Evolutionary conservation across 768 basidiomycete genomes (phyloP), one percentile per base, ranked within the genome.

Genomic region (Saitozyma sp.): DNA sequence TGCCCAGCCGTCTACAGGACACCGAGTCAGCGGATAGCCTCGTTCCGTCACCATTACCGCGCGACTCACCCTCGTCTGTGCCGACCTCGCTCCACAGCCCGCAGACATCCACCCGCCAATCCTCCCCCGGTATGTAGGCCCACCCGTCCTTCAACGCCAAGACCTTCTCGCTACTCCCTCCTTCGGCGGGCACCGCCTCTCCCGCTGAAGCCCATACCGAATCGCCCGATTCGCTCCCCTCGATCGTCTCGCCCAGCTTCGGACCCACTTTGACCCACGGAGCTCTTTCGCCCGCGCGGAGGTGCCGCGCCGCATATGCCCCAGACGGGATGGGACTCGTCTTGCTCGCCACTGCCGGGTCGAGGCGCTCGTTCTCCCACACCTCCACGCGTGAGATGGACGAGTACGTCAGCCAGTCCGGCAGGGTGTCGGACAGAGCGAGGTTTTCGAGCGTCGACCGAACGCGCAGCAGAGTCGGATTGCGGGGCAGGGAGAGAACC

Each of bases 311-410:
- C 39, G 61, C 38, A 69, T 67, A 74, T 14, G 58, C 46, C 40
- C 65, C 54, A 37, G 50, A 6, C 8, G 60, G 56, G 13, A 68
- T 40, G 14, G 54, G 19, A 13, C 29, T 10, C 17, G 57, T 40
- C 48, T 62, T 65, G 17, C 54, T 49, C 7, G 54, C 61, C 14
- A 68, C 61, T 5, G 65, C 53, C 1, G 78, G 75, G 54, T 79
- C 78, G 29, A 79, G 51, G n/a, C 78, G 62, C 56, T 79, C 71
- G 53, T 77, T 76, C 61, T 79, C 78, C 74, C 74, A 77, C 50
- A 79, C 78, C 54, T 77, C 64, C 7, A 79, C 78, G 43, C 66
- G 61, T 5, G 58, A 19, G 9, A 79, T 67, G 19, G 62, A 57
- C 38, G 59, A 54, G 14, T 61, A 56, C 6, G 75, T 74, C 39